Base-by-base conservation (phyloP, 768 basidiomycete species). In the Galerina marginata region DNA sequence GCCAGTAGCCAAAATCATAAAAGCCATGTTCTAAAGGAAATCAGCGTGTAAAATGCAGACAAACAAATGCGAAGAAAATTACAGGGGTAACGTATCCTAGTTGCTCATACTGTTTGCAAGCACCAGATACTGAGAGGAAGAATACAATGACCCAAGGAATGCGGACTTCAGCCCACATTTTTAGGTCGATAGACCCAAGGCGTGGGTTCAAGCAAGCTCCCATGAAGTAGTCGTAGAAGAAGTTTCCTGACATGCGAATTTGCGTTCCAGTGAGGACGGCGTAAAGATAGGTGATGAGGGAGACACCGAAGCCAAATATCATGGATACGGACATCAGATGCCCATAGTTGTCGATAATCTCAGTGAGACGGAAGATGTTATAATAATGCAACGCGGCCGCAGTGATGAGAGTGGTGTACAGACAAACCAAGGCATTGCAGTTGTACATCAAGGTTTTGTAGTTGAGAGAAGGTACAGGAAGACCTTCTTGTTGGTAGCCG, bases 161-260 rank as follows among this genome's bases (percentile, higher is more conserved):
- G 51, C 97, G 88, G 60, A 98, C 93, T 70, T 97, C 95, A 4
- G 93, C 93, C 89, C 94, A 99, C 96, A 99, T 98, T 77, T 99
- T 99, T 69, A 99, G 79, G 75, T 99, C 96, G 62, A 99, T 84
- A 16, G 83, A 81, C 6, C 95, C 95, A 61, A 99, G 83, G 59
- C 96, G 88, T 6, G 97, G 97, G 77, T 99, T 99, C 63, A 99
- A 81, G 54, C 84, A 84, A 42, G 95, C 95, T 46, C 96, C 96
- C 96, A 98, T 97, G 77, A 96, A 97, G 61, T 94, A 89, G 66
- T 97, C 95, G 71, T 99, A 99, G 67, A 96, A 83, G 75, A 92
- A 86, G 78, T 86, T 96, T 46, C 93, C 95, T n/a, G 91, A 94
- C 92, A 97, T 96, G 63, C 97, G 86, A 51, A 96, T 88, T 62